phyloP scores from a whole-genome alignment of 805 yeast species.

The Wickerhamomyces rabaulensis region DNA sequence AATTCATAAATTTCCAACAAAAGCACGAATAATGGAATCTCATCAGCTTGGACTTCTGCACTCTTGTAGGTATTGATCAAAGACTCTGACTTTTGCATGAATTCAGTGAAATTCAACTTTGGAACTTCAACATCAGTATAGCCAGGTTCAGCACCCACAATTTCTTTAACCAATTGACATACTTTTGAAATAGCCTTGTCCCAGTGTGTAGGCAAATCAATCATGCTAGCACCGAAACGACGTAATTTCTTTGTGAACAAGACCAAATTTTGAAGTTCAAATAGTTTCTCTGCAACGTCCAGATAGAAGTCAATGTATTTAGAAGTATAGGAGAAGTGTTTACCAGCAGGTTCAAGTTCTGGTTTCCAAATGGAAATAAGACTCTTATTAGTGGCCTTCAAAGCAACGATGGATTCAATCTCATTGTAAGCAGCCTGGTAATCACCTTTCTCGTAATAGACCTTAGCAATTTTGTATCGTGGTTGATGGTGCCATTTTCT shows the following conservation, averaged over 20 bases:
- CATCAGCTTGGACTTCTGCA: constrained; percentile 32
- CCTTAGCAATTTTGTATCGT: constrained; percentile 60
- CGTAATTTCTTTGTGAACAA: constrained; percentile 69
- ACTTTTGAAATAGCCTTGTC: constrained; percentile 50
- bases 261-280: constrained; percentile 56
- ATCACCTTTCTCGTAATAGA: constrained; percentile 49
- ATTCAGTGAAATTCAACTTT: constrained; percentile 37
- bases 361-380: constrained; percentile 91
- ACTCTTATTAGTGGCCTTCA: constrained; percentile 64
- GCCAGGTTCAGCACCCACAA: constrained; percentile 36
- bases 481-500: constrained; percentile 93
- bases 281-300: constrained; percentile 43
- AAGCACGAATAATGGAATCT: constrained; percentile 36
- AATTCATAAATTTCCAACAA: constrained; percentile 52
- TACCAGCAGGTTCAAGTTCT: constrained; percentile 86
- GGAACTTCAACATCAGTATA: constrained; percentile 50
- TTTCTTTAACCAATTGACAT: constrained; percentile 45
- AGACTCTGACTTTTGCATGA: constrained; percentile 33
- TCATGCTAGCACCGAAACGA: constrained; percentile 72
- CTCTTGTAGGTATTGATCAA: constrained; percentile 21
- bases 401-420: constrained; percentile 55
- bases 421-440: constrained; percentile 53
- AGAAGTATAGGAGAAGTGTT: constrained; percentile 74
- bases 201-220: constrained; percentile 60
- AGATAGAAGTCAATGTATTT: constrained; percentile 65